These are phyloP conservation scores for Candida bentonensis DNA, from an alignment of 805 yeast genomes.

Conservation along the genomic window DNA sequence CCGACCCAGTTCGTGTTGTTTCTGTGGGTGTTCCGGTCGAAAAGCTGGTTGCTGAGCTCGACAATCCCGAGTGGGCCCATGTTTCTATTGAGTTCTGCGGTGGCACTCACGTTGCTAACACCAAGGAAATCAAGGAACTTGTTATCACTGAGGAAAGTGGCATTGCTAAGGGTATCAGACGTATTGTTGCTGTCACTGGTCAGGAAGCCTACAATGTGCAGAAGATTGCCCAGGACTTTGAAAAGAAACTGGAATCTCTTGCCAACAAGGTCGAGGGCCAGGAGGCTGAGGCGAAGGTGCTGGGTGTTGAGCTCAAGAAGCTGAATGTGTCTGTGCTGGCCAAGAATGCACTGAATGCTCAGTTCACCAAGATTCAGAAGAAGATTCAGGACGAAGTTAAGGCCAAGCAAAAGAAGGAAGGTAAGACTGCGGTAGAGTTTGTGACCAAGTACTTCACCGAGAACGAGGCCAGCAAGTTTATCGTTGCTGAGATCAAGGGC, in stretches of 20 bases:
- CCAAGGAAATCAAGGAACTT: conserved; percentile 85
- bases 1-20: conserved; percentile 97
- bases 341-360: conserved; percentile 61
- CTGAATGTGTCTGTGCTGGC: conserved; percentile 67
- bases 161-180: conserved; percentile 96
- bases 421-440: conserved; percentile 64
- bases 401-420: conserved; percentile 75
- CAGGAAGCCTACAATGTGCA: conserved; percentile 83
- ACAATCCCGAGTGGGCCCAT: conserved; percentile 58
- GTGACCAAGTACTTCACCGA: conserved; percentile 58
- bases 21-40: conserved; percentile 87
- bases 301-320: conserved; percentile 74
- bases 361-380: conserved; percentile 71
- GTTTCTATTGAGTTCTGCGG: conserved; percentile 95
- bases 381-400: conserved; percentile 77
- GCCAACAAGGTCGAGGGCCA: conserved; percentile 37
- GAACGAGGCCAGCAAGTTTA: conserved; percentile 36
- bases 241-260: conserved; percentile 41
- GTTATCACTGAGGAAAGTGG: conserved; percentile 90
- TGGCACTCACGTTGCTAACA: conserved; percentile 91
- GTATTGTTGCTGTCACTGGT: conserved; percentile 96
- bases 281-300: conserved; percentile 70
- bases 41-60: conserved; percentile 59
- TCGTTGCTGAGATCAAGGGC: conserved; percentile 48
- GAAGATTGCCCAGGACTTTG: conserved; percentile 64